Percentiles rank a stretch among this genome's conserved stretches.
Conservation (phyloP, 202 grass and related monocot species). For the Panicum hallii region DNA sequence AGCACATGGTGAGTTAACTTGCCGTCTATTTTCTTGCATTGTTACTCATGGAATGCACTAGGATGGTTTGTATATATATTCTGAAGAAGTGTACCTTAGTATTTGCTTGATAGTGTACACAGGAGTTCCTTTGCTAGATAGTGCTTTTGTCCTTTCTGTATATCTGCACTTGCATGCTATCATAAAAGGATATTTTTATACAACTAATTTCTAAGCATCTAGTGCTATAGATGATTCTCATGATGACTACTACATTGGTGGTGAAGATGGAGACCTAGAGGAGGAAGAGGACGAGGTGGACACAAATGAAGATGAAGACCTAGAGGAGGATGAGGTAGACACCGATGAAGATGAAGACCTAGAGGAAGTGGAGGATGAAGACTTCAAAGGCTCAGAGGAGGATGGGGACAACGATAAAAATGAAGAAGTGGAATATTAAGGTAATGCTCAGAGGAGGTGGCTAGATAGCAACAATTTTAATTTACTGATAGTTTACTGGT, state of each 20-base stretch:
- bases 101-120: no score
- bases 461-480: no score
- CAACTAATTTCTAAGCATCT: neutral
- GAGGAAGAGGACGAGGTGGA: neutral
- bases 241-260: neutral
- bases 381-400: neutral
- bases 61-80: neutral
- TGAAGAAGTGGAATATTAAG: neutral
- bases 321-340: neutral
- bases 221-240: neutral
- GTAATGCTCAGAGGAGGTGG: no score
- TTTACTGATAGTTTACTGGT: no score
- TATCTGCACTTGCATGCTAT: neutral
- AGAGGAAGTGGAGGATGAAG: neutral
- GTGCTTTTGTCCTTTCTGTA: neutral
- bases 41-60: neutral
- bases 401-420: neutral
- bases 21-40: neutral
- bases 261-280: neutral
- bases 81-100: neutral
- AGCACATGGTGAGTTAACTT: neutral
- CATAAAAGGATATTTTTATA: neutral
- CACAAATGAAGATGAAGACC: neutral
- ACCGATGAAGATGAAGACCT: neutral
- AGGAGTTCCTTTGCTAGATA: neutral